Conservation (phyloP, 2,329 filamentous ascomycete genomes). For the Fusarium foetens region DNA sequence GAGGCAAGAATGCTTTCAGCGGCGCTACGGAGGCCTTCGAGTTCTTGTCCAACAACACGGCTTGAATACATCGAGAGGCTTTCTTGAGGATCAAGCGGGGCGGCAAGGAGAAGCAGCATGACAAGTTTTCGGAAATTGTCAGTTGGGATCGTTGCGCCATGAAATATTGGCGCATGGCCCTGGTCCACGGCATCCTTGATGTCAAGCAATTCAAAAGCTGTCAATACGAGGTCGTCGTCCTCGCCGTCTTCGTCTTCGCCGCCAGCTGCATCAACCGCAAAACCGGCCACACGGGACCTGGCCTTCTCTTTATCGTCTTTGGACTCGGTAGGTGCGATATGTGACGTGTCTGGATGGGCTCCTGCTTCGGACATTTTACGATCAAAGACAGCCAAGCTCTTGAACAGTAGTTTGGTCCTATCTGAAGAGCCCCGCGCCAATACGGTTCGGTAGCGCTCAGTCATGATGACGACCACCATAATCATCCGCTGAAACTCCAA, state of each 20-base stretch:
- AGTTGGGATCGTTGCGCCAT: constrained; percentile 75
- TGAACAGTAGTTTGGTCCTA: constrained; percentile 73
- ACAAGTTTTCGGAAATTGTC: constrained; percentile 78
- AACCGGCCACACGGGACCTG: constrained; percentile 51
- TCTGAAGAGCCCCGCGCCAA: constrained; percentile 67
- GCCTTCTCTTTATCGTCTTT: constrained; percentile 2
- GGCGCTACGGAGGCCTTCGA: constrained; percentile 67
- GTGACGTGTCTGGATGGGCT: not conserved
- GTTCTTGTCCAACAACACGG: constrained; percentile 64
- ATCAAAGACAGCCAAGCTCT: constrained; percentile 77
- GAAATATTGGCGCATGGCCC: constrained; percentile 60
- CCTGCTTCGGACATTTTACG: constrained; percentile 57
- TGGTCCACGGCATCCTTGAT: constrained; percentile 69
- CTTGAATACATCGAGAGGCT: constrained; percentile 69
- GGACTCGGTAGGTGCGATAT: constrained; percentile 11
- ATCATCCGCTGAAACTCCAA: constrained; percentile 76
- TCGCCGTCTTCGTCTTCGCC: constrained; percentile 60
- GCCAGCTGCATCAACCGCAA: constrained; percentile 57
- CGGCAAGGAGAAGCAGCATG: constrained; percentile 74
- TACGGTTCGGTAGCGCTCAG: constrained; percentile 73
- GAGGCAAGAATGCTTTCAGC: constrained; percentile 73
- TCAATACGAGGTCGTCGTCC: constrained; percentile 72
- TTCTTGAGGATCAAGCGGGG: constrained; percentile 73
- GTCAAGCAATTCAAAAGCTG: constrained; percentile 75
- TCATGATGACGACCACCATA: constrained; percentile 78